These are phyloP conservation scores for Sclerotinia borealis DNA, from an alignment of 2,329 filamentous ascomycete species.

Conservation along the genomic window DNA sequence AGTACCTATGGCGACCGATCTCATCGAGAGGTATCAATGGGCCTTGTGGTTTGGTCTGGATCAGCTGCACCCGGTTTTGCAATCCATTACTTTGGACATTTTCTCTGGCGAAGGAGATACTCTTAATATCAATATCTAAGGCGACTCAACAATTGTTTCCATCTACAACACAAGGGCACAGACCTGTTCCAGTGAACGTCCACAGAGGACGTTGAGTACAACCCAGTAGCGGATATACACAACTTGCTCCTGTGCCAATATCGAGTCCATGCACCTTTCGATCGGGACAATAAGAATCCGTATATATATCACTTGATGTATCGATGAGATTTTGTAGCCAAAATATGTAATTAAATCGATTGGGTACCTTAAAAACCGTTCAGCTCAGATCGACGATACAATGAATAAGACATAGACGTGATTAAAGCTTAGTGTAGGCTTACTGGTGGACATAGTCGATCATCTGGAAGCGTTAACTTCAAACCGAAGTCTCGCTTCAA, in stretches of 20 bases:
- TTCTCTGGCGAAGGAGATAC: constrained; percentile 54
- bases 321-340: constrained; percentile 84
- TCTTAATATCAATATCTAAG: constrained; percentile 68
- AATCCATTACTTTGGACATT: constrained; percentile 67
- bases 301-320: constrained; percentile 41
- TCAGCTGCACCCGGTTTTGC: constrained; percentile 55
- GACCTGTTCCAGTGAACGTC: constrained; percentile 64
- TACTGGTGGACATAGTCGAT: constrained; percentile 83
- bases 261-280: constrained; percentile 66
- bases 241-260: constrained; percentile 84
- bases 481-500: constrained; percentile 71
- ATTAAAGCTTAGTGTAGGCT: neutral
- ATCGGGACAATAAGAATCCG: constrained; percentile 46
- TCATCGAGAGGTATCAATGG: constrained; percentile 54
- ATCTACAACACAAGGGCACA: constrained; percentile 14
- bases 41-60: constrained; percentile 46
- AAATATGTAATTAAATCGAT: constrained; percentile 80
- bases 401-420: neutral
- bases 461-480: constrained; percentile 61
- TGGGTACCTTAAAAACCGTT: constrained; percentile 41
- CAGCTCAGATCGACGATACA: neutral
- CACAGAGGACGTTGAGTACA: constrained; percentile 62
- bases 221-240: constrained; percentile 83
- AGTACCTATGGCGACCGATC: constrained; percentile 36
- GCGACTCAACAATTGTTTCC: constrained; percentile 28